Base-by-base conservation (phyloP, 2,329 filamentous ascomycete species). In the Cordyceps farinosa region DNA sequence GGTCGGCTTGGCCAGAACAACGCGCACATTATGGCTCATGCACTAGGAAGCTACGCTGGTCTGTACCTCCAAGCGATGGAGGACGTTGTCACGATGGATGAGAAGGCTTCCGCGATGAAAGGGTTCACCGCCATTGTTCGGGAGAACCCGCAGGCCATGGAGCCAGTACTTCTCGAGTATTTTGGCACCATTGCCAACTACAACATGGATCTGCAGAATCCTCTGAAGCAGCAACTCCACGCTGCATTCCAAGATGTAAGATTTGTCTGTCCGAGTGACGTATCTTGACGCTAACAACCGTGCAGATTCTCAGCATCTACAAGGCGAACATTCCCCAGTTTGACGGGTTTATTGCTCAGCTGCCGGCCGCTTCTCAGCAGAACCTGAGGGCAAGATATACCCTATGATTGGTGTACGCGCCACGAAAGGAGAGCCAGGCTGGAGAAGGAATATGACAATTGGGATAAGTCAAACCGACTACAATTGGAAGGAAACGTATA, bases 81-180 rank as follows among this genome's bases (percentile, higher is more conserved):
- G 65, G 90, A 92, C 66, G 89, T 98, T 38, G 89, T 92, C 59
- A 89, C 91, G 71, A 94, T 92, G 2, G 91, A 96, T 65, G 95
- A 99, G 77, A 99, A 99, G 78, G 92, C 90, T 1, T 93, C 93
- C 32, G 94, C 95, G 0, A 91, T 98, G 74, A 87, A 91, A 70
- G 95, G 95, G 0, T 97, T 99, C 77, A 90, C 91, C 61, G 84
- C 90, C 68, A 84, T 96, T 54, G 90, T 98, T 3, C 84, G 90
- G 66, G 86, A 87, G 71, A 98, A 98, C 71, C 95, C 95, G 0
- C 86, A 92, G 72, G 92, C 92, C 2, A 94, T 99, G 86, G 95
- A 98, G 77, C 89, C 89, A 68, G 90, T 88, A 64, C 81, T 99
- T 47, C 81, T 89, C 42, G 85, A 90, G 63, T 96, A 95, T 77